Evolutionary conservation across 495 filamentous ascomycete species (phyloP).

Genomic region (Apiosordaria backusii): DNA sequence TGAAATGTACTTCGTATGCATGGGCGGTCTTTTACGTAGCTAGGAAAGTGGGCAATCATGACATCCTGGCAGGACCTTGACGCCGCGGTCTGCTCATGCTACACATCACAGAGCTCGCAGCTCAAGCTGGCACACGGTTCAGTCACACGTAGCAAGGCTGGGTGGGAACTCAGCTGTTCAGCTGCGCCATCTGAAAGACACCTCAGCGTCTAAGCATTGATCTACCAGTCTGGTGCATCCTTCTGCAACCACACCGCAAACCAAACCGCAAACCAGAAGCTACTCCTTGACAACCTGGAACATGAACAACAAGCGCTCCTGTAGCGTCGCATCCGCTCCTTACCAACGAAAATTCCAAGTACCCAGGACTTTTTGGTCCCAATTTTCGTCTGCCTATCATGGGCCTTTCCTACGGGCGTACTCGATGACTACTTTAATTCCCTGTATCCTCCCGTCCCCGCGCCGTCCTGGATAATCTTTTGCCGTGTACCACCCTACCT

Average conservation of each 20-base stretch:
- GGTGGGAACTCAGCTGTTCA: too few relatives aligned
- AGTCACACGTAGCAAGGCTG: not conserved
- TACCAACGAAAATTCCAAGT: not conserved
- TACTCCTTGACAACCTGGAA: constrained; percentile 3
- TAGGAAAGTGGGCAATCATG: not conserved
- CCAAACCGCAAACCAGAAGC: constrained; percentile 3
- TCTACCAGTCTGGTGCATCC: not conserved
- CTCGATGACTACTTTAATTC: not conserved
- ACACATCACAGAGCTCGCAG: too few relatives aligned
- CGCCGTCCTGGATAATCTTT: not conserved
- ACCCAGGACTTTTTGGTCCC: not conserved
- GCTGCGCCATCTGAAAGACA: too few relatives aligned
- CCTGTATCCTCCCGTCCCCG: not conserved
- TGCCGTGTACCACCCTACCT: not conserved
- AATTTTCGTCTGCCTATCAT: not conserved
- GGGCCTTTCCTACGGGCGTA: not conserved
- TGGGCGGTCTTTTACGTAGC: too few relatives aligned
- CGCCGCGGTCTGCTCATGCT: not conserved
- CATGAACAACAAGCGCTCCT: not conserved
- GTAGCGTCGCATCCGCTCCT: constrained; percentile 19
- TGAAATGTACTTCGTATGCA: too few relatives aligned
- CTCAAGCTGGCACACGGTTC: too few relatives aligned
- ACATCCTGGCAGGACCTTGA: not conserved
- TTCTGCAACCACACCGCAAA: not conserved
- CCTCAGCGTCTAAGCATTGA: too few relatives aligned